phyloP scores from a whole-genome alignment of 768 basidiomycete species.

The Amanita inopinata region DNA sequence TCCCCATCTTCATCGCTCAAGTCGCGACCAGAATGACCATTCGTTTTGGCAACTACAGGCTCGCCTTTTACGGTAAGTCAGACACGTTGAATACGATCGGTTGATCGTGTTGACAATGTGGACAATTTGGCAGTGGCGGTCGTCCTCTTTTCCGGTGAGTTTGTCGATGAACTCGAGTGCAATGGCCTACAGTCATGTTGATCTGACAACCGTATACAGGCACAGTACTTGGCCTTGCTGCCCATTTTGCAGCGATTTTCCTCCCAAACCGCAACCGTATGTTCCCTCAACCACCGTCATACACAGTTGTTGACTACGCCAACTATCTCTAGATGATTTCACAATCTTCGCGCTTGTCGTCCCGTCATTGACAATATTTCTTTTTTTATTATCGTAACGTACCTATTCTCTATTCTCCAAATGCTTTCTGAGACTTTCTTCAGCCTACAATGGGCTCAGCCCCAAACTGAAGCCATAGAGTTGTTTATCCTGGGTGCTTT shows the following conservation, averaged over 20 bases:
- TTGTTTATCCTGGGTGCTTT: constrained; percentile 48
- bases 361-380: constrained; percentile 55
- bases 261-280: constrained; percentile 55
- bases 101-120: constrained; percentile 3
- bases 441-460: constrained; percentile 65
- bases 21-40: constrained; percentile 38
- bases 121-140: constrained; percentile 26
- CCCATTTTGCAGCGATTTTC: constrained; percentile 59
- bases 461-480: constrained; percentile 46
- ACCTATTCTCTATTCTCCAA: constrained; percentile 2
- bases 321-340: constrained; percentile 46
- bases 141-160: constrained; percentile 34
- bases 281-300: constrained; percentile 15
- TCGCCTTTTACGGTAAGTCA: constrained; percentile 42
- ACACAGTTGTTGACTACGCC: not conserved
- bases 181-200: too few species aligned
- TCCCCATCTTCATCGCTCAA: not conserved
- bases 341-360: constrained; percentile 59
- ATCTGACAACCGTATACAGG: too few species aligned
- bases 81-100: not conserved
- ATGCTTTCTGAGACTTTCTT: constrained; percentile 1
- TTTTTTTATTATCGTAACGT: constrained; percentile 48
- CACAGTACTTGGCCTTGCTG: constrained; percentile 57
- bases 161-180: not conserved
- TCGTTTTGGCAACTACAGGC: constrained; percentile 46